phyloP scores from a whole-genome alignment of 371 early-diverging fungal species.

The Apophysomyces elegans region DNA sequence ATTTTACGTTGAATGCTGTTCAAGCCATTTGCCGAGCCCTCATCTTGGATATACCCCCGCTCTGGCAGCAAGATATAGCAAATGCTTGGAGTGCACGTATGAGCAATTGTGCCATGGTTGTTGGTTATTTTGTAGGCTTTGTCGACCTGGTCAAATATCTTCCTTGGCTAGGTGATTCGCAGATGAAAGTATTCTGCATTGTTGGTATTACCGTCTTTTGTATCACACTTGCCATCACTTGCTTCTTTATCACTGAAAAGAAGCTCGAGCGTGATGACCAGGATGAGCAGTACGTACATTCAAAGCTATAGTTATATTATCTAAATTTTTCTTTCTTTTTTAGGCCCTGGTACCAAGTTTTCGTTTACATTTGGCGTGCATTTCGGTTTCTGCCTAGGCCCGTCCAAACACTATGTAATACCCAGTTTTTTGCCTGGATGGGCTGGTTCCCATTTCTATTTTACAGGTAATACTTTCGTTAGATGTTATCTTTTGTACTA shows the following conservation, averaged over 20 bases:
- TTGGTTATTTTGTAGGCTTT: constrained; percentile 73
- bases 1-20: constrained; percentile 80
- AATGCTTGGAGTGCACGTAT: constrained; percentile 79
- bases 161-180: constrained; percentile 67
- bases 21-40: constrained; percentile 76
- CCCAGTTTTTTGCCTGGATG: constrained; percentile 87
- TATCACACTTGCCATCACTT: constrained; percentile 54
- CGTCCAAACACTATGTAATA: constrained; percentile 72
- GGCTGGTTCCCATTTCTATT: constrained; percentile 86
- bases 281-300: constrained; percentile 24
- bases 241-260: constrained; percentile 59
- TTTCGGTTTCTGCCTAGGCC: constrained; percentile 63
- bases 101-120: constrained; percentile 71
- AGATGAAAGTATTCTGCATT: constrained; percentile 70
- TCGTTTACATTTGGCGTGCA: constrained; percentile 63
- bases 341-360: constrained; percentile 59
- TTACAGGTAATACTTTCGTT: constrained; percentile 40
- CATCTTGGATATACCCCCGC: constrained; percentile 74
- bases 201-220: constrained; percentile 64
- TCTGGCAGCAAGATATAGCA: constrained; percentile 69
- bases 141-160: constrained; percentile 67
- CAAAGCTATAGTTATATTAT: constrained; percentile 1
- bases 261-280: constrained; percentile 29
- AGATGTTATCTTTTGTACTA: not conserved
- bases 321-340: not conserved